Base-by-base conservation (phyloP, 306 rosid genomes). In the Herpetospermum pedunculosum region DNA sequence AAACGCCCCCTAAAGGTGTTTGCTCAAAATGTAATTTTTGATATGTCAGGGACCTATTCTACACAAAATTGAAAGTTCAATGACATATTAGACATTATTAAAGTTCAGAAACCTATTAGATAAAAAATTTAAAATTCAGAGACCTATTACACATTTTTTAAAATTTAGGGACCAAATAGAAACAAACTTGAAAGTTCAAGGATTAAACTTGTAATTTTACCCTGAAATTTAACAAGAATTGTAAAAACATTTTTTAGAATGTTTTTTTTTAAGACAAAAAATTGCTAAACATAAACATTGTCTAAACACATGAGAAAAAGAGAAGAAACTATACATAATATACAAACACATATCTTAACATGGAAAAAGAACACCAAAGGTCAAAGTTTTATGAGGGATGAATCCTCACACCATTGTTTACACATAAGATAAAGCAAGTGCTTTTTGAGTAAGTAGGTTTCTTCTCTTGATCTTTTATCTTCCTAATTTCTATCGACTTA, bases 331-430 rank as follows among this genome's bases (percentile, higher is more conserved):
- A 25, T 41, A 67, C 73, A 67, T 23, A 67, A 67, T 67, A 41
- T 49, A 49, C 46, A 47, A 49, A 52, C 28, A 46, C 44, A 71
- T 49, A 71, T 35, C 30, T 71, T 7, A 46, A 71, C 46, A 16
- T 71, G 60, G 23, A 34, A 71, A 71, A 49, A 46, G n/a, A 53
- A 71, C 46, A 71, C 15, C 75, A 50, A 72, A 72, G 75, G 28
- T 71, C 29, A 3, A 18, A 32, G 55, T 71, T 44, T 71, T 5
- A 71, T 4, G 59, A 71, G 40, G 59, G 13, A 9, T 48, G 18
- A 72, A 12, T 47, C 62, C 62, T 64, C 58, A 13, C 47, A 49
- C 46, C 62, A 47, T 52, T 29, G 60, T 47, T 72, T 12, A 49
- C 75, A n/a, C 41, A 72, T 49, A 49, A 28, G 18, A n/a, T 28